Base-by-base conservation (phyloP, 257 asterid genomes). In the Ajuga chamaepitys region DNA sequence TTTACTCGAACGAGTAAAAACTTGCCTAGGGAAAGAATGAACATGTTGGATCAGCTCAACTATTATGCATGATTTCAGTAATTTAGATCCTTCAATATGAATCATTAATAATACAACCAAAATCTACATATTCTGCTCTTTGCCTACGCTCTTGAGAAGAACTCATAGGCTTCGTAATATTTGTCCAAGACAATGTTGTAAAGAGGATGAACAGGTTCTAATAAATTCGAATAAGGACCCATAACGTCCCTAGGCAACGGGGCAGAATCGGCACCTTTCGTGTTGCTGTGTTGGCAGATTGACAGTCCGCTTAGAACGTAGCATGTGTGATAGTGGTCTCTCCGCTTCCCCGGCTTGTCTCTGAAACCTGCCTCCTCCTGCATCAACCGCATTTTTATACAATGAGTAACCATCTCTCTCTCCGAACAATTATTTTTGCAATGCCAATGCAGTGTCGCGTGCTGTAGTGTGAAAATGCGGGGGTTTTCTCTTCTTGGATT, bases 271-370 rank as follows among this genome's bases (percentile, higher is more conserved):
- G 77, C 71, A 35, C 75, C 77, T 61, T 40, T 75, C 24, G 71
- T 54, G 64, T 72, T 74, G 82, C 80, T 71, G 62, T 85, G 82
- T 67, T 94, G 99, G 70, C 86, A 64, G 54, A 85, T 6, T 13
- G 99, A 88, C 30, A 94, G 80, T n/a, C 99, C 99, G 73, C 99
- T 94, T 30, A 94, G 76, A 54, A 94, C 94, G 57, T 94, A 94
- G 60, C 99, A 94, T 9, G 99, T 88, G 64, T 94, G 99, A 42
- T 89, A 94, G 78, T 83, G 85, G 67, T 94, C 99, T 72, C 96
- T 81, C 9, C 78, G 78, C 83, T 94, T 94, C 40, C 95, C 95
- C 0, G 99, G 96, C 79, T 94, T 94, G 76, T 94, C 99, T 74
- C 93, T 82, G 75, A 94, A 94, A 66, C 99, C 99, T 14, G 81